Conservation (phyloP, 441 rosid species). For the Erysimum cheiri region DNA sequence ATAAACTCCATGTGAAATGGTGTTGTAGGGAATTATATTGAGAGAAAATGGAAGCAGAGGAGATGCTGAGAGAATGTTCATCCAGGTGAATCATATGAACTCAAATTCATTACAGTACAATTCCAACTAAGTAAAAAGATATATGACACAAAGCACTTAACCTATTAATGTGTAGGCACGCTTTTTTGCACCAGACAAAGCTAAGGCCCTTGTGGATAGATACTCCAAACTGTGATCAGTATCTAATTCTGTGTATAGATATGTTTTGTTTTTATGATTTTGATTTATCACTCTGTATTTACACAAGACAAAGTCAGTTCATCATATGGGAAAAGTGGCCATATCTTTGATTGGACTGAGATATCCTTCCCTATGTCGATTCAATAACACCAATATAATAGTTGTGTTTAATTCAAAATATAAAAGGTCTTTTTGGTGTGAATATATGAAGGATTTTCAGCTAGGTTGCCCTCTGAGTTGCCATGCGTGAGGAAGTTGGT, state of each 20-base stretch:
- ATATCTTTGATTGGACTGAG: too few relatives aligned
- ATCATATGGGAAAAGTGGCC: too few relatives aligned
- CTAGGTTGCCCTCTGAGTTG: too few relatives aligned
- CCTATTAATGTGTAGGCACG: conserved; percentile 70
- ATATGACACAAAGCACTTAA: conserved; percentile 12
- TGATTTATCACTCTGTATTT: too few relatives aligned
- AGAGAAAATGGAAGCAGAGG: conserved; percentile 86
- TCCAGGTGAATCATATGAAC: conserved; percentile 64
- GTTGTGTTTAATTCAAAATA: too few relatives aligned
- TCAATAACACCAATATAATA: too few relatives aligned
- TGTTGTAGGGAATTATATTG: conserved; percentile 80
- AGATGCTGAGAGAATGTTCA: conserved; percentile 97
- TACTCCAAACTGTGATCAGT: conserved; percentile 60
- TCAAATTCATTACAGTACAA: conserved; percentile 6
- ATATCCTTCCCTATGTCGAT: conserved; percentile 18
- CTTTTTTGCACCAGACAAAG: conserved; percentile 88
- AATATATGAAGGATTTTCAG: too few relatives aligned
- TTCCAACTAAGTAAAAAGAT: not conserved
- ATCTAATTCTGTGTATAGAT: conserved; percentile 28
- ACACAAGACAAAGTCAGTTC: too few relatives aligned
- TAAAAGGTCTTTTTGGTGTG: too few relatives aligned
- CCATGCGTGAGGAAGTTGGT: too few relatives aligned
- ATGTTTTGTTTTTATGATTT: too few relatives aligned
- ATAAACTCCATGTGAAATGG: conserved; percentile 34
- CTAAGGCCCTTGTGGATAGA: conserved; percentile 83